Percentiles rank a stretch among this genome's conserved stretches.
Evolutionary conservation across 805 yeast genomes (phyloP).

Genomic region (Blastobotrys chiropterorum): DNA sequence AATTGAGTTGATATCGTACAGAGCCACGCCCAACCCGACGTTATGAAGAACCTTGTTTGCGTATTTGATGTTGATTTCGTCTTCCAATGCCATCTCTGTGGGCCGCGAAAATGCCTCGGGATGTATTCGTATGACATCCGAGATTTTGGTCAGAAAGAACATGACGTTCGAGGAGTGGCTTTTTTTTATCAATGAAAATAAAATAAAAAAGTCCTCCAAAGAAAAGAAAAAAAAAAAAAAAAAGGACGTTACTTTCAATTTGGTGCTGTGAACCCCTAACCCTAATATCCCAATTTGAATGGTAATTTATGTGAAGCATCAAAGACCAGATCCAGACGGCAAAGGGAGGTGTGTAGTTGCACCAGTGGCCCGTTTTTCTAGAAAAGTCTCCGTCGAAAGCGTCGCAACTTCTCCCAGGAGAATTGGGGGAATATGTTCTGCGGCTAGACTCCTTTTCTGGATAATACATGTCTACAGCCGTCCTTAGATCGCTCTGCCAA

Average conservation of each 20-base stretch:
- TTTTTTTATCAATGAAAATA: not conserved
- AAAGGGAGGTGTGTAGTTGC: no score
- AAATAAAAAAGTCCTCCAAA: not conserved
- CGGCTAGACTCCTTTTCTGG: no score
- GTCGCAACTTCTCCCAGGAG: no score
- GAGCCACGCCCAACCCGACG: constrained; percentile 75
- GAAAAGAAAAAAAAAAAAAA: not conserved
- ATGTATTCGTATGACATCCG: constrained; percentile 82
- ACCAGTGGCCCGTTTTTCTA: no score
- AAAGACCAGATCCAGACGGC: not conserved
- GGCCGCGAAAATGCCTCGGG: constrained; percentile 77
- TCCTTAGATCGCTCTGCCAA: no score
- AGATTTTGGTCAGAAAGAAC: constrained; percentile 78
- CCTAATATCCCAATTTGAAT: not conserved
- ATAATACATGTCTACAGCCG: no score
- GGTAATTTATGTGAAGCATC: no score
- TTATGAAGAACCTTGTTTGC: constrained; percentile 80
- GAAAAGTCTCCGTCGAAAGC: no score
- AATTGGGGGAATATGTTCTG: no score
- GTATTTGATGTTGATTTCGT: constrained; percentile 77
- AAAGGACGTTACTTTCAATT: not conserved
- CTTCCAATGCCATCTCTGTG: constrained; percentile 62
- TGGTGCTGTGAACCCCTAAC: not conserved
- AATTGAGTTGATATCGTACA: constrained; percentile 76
- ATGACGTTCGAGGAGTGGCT: constrained; percentile 36